Base-by-base conservation (phyloP, 768 basidiomycete genomes). In the Suillus variegatus region DNA sequence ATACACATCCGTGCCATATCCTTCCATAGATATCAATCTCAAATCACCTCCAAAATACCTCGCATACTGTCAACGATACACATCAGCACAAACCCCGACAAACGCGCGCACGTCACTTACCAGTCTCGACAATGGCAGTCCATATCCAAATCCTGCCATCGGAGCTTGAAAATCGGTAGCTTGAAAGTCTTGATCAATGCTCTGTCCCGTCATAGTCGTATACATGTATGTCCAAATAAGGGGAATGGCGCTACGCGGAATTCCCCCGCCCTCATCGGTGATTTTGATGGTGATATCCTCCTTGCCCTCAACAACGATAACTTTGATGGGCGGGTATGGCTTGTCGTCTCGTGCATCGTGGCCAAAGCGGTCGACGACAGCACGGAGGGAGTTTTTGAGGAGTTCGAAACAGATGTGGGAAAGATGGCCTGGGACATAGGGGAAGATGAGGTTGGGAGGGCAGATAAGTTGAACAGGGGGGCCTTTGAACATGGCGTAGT, bases 201-300 rank as follows among this genome's bases (percentile, higher is more conserved):
- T 85, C 76, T 89, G 85, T 14, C 85, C 82, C 55, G 81, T 80
- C 92, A 93, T 92, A 14, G 90, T 94, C 60, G 93, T 94, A 70
- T 94, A 94, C 94, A 97, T 97, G 76, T 95, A 99, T 65, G 97
- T 99, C 97, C 97, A 99, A 62, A 99, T 97, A 55, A 96, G 84
- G 9, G 95, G 94, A 18, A 99, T 91, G 0, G 94, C 93, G 66
- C 84, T 90, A 78, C 81, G 78, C 32, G 94, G 87, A 64, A 99
- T 99, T 0, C 97, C 95, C 0, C 97, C 97, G 4, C 97, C 97
- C 76, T 99, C 97, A 73, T 99, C 97, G 1, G 88, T 90, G 66
- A 99, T 97, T 85, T 99, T 99, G 85, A 99, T 94, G 3, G 97
- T 99, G 72, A 99, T 97, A 72, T 99, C 97, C 74, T 98, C 97